A percentile compares a stretch with the other conserved stretches of the same genome.
Conservation (phyloP, 495 filamentous ascomycete species). For the Neurospora sp. region DNA sequence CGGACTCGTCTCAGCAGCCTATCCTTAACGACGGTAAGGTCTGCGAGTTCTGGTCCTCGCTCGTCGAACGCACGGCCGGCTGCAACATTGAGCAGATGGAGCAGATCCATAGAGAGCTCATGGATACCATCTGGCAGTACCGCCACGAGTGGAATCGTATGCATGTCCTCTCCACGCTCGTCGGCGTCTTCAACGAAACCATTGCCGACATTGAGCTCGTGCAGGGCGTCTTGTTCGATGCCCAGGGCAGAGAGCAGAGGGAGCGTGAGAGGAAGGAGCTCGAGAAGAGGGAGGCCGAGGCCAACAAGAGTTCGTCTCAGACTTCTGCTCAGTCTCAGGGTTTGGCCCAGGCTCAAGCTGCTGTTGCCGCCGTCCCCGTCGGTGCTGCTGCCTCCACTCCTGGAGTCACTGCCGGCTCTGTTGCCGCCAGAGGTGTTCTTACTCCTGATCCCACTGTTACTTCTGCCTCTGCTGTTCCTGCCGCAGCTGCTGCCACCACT, state of each 20-base stretch:
- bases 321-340: neutral
- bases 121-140: constrained; percentile 76
- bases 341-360: neutral
- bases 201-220: constrained; percentile 67
- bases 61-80: constrained; percentile 60
- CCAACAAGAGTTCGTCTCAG: neutral
- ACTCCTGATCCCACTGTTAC: neutral
- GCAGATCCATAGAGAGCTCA: constrained; percentile 80
- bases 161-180: constrained; percentile 50
- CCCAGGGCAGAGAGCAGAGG: constrained; percentile 9
- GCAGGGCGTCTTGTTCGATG: constrained; percentile 37
- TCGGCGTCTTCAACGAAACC: constrained; percentile 66
- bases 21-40: constrained; percentile 49
- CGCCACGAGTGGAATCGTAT: constrained; percentile 73
- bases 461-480: neutral
- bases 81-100: constrained; percentile 90
- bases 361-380: neutral
- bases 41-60: constrained; percentile 42
- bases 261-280: constrained; percentile 2
- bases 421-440: neutral
- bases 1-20: constrained; percentile 34
- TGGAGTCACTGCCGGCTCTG: neutral
- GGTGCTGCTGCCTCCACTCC: neutral
- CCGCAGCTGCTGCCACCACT: neutral
- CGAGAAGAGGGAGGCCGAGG: neutral